Percentiles rank a stretch among this genome's conserved stretches.
Conservation (phyloP, 2,329 filamentous ascomycete species). For the Thyridium curvatum region DNA sequence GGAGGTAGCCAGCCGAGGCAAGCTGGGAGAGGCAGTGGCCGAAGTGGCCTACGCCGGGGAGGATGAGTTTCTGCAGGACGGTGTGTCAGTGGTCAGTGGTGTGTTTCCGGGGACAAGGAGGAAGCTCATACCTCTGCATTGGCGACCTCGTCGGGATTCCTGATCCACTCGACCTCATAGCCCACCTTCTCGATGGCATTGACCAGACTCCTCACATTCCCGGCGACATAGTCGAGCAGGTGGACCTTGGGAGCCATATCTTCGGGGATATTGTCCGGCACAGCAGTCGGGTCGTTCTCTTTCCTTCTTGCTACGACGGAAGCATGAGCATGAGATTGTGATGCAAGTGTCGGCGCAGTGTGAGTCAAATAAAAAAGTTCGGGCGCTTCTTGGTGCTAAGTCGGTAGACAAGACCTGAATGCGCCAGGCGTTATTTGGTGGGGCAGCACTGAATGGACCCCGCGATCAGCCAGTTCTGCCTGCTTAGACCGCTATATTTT, state of each 20-base stretch:
- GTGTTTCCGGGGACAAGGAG: not conserved
- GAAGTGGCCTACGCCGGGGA: constrained; percentile 96
- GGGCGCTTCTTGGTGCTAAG: too few species aligned
- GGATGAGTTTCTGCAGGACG: constrained; percentile 69
- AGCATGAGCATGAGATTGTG: not conserved
- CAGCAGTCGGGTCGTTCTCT: not conserved
- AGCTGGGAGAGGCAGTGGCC: constrained; percentile 91
- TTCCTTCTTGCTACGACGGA: too few species aligned
- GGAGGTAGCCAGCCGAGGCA: constrained; percentile 72
- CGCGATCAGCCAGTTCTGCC: constrained; percentile 15
- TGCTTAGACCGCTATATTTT: constrained; percentile 17
- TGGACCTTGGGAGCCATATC: constrained; percentile 58
- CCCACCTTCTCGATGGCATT: constrained; percentile 97
- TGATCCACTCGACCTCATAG: constrained; percentile 89
- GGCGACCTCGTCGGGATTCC: constrained; percentile 73
- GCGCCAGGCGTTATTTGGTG: too few species aligned
- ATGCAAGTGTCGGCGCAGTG: not conserved
- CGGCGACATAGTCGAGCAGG: constrained; percentile 83
- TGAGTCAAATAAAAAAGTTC: constrained; percentile 1
- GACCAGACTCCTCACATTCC: constrained; percentile 90
- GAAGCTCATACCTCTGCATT: constrained; percentile 66
- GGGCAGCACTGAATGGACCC: too few species aligned
- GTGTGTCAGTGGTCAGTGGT: constrained; percentile 1
- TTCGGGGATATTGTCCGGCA: constrained; percentile 43
- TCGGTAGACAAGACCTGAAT: too few species aligned